A percentile compares a stretch with the other conserved stretches of the same genome.
These are phyloP conservation scores for Colletotrichum tamarilloi DNA, from an alignment of 2,329 filamentous ascomycete genomes.

Conservation along the genomic window DNA sequence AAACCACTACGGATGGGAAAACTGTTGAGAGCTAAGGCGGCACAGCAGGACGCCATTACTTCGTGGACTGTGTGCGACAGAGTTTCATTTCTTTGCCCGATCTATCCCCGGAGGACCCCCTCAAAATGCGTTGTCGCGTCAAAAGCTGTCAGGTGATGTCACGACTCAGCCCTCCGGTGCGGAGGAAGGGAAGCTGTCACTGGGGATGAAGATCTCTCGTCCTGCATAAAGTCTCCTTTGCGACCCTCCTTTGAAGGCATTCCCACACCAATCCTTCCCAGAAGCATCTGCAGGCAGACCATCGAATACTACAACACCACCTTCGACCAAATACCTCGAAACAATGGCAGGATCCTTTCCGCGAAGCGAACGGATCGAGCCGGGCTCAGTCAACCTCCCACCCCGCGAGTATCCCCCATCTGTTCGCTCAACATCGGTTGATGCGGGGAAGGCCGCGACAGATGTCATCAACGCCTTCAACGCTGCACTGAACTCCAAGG, in stretches of 20 bases:
- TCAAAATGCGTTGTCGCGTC: conserved; percentile 1
- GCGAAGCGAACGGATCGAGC: conserved; percentile 38
- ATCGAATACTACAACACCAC: neutral
- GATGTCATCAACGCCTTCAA: conserved; percentile 54
- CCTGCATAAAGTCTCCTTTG: neutral
- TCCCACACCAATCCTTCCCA: neutral
- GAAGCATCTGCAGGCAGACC: neutral
- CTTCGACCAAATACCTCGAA: neutral
- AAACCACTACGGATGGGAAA: neutral
- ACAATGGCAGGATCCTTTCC: conserved; percentile 15
- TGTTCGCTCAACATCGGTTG: conserved; percentile 40
- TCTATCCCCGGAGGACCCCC: conserved; percentile 26
- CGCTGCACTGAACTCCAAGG: conserved; percentile 46
- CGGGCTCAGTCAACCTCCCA: conserved; percentile 66
- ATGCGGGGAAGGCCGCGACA: conserved; percentile 51
- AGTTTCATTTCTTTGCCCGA: conserved; percentile 15
- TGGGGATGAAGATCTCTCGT: neutral
- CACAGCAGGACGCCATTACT: neutral
- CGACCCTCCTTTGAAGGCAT: neutral
- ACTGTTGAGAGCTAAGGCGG: conserved; percentile 10
- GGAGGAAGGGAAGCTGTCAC: conserved; percentile 6
- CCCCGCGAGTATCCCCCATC: conserved; percentile 55
- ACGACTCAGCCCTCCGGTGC: conserved; percentile 19
- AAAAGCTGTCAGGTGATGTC: conserved; percentile 24
- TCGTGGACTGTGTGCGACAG: neutral